Evolutionary conservation across 2,329 filamentous ascomycete genomes (phyloP).

Genomic region (Cercospora sesami): DNA sequence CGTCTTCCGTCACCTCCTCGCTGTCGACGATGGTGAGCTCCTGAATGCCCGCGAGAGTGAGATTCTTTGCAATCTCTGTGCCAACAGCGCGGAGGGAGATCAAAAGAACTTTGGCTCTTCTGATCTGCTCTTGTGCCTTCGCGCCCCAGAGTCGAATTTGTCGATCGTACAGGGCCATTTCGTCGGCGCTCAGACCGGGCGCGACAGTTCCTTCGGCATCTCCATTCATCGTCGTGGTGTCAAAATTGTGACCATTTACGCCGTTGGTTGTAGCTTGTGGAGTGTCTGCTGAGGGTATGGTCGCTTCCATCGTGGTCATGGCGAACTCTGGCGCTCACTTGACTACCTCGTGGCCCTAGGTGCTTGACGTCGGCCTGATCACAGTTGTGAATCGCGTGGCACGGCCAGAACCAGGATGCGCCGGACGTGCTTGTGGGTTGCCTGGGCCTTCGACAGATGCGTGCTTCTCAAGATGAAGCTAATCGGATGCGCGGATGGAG

Average conservation of each 20-base stretch:
- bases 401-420: neutral
- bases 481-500: neutral
- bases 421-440: neutral
- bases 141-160: slow-evolving; percentile 98
- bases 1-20: slow-evolving; percentile 70
- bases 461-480: neutral
- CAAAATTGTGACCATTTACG: slow-evolving; percentile 15
- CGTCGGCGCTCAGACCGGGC: slow-evolving; percentile 60
- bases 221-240: slow-evolving; percentile 24
- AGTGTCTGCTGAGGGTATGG: slow-evolving; percentile 1
- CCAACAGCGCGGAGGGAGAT: slow-evolving; percentile 84
- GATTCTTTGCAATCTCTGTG: slow-evolving; percentile 95
- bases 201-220: slow-evolving; percentile 25
- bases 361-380: neutral
- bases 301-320: neutral
- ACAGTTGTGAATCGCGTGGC: neutral
- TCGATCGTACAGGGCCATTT: slow-evolving; percentile 94
- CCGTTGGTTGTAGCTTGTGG: slow-evolving; percentile 14
- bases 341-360: neutral
- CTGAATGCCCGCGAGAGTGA: slow-evolving; percentile 88
- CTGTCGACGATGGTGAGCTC: slow-evolving; percentile 87
- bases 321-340: neutral
- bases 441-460: neutral
- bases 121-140: slow-evolving; percentile 84
- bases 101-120: slow-evolving; percentile 83